Evolutionary conservation across 129 eudicot species (phyloP), one percentile per base, ranked within the genome.

Genomic region (Ambrosia trifida): DNA sequence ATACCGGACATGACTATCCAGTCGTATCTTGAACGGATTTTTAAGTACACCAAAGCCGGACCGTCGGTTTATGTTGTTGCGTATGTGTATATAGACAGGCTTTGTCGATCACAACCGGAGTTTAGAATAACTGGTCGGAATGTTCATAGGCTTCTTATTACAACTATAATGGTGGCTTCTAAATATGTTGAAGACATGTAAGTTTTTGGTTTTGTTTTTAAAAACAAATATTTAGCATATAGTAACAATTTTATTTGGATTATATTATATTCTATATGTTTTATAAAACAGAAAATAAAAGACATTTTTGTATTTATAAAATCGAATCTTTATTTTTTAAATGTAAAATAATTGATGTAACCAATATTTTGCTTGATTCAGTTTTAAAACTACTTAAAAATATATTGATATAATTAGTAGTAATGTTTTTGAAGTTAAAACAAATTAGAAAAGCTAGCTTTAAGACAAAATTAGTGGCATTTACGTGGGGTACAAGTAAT

Each of bases 141-240:
- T 85, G 99, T 94, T 12, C 97, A 94, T 79, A 82, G 99, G 69
- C 85, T 94, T 73, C 99, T 94, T 70, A 87, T 94, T 45, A 94
- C 99, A 1, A 94, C 99, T 11, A 82, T 94, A 61, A 87, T 94
- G 96, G 94, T 94, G 75, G 96, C 99, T 41, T 94, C 97, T 44
- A 94, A 94, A 73, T 94, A 87, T 76, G 99, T 90, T 9, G 99
- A 94, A 80, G 99, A 94, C 84, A 90, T 83, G 99, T 94, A 78
- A 87, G 97, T 82, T 68, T 19, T 74, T 72, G 58, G 13, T 28
- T 73, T 65, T 46, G 32, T 7, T 4, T 35, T 62, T 14, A 32
- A 7, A 2, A 1, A 14, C 16, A 49, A 11, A 28, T 2, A 58
- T 13, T 2, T 61, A 14, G 2, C 7, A 38, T 1, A 38, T 5